Evolutionary conservation across 2,329 filamentous ascomycete genomes (phyloP), one percentile per base, ranked within the genome.

Genomic region (Rutstroemia sp.): DNA sequence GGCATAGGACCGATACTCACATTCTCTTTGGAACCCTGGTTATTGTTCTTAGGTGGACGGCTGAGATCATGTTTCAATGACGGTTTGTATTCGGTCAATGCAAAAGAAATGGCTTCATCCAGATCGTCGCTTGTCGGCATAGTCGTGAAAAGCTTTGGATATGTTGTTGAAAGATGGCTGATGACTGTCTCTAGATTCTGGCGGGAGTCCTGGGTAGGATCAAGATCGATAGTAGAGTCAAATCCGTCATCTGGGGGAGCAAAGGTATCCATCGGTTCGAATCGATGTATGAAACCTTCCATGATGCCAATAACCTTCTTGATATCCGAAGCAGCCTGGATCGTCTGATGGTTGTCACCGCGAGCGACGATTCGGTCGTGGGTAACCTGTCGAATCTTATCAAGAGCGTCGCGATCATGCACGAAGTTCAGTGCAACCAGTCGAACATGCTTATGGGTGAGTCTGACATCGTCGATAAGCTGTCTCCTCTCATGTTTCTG

Each of bases 321-420:
- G 48, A 77, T 73, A 46, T 87, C 81, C 56, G 88, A 87, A 47
- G 82, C 87, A 10, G 92, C 92, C 67, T 94, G 91, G 58, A 99
- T 97, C 0, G 94, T 99, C 73, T 99, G 94, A 70, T 99, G 94
- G 67, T 97, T 97, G 71, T 99, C 91, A 14, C 94, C 94, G 21
- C 94, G 87, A 5, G 83, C 79, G 19, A 96, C 75, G 0, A 99
- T 89, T 50, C 94, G 85, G 60, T 85, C 80, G 57, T 83, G 85
- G 1, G 91, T 95, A 25, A 92, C 78, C 56, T 81, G 76, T 46
- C 88, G 82, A 60, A 97, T 89, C 34, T 81, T 76, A 50, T 88
- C 79, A 7, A 94, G 80, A 61, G 89, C 75, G 41, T 74, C 66
- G 17, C 72, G 76, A 57, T 91, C 82, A 67, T 97, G 94, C 6